Evolutionary conservation across 176 grass and related monocot species (phyloP).

Genomic region (Cymbopogon citratus): DNA sequence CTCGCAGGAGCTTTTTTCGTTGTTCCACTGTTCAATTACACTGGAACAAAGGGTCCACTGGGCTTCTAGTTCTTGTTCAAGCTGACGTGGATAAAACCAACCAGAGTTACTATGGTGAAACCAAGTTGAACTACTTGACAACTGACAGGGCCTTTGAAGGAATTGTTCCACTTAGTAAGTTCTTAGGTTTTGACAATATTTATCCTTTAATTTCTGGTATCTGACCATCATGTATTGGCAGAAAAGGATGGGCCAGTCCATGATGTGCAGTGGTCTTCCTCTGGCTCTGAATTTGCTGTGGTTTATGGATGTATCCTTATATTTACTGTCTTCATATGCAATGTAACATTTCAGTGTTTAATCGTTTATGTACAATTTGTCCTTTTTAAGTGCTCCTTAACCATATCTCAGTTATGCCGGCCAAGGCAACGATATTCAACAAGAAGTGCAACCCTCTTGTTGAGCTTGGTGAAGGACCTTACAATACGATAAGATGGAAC

Average conservation of each 20-base stretch:
- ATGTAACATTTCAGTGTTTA: neutral
- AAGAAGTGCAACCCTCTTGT: constrained; percentile 84
- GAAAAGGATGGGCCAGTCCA: constrained; percentile 89
- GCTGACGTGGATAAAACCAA: constrained; percentile 95
- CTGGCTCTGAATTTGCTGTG: constrained; percentile 79
- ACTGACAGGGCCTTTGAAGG: constrained; percentile 79
- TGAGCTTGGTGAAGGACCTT: constrained; percentile 92
- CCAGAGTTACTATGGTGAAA: constrained; percentile 99
- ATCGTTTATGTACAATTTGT: constrained; percentile 16
- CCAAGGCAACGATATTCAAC: constrained; percentile 83
- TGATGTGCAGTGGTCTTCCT: constrained; percentile 85
- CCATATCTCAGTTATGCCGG: constrained; percentile 71
- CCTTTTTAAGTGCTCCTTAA: constrained; percentile 47
- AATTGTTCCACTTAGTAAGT: constrained; percentile 85
- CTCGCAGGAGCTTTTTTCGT: constrained; percentile 79
- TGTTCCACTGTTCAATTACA: no score
- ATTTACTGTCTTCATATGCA: constrained; percentile 15
- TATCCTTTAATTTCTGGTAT: neutral
- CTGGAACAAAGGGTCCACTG: constrained; percentile 79
- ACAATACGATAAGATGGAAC: constrained; percentile 96
- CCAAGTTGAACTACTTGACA: constrained; percentile 90
- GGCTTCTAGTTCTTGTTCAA: constrained; percentile 77
- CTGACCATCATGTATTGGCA: constrained; percentile 26
- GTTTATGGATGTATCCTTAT: constrained; percentile 88
- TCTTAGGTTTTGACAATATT: neutral